phyloP scores from a whole-genome alignment of 257 asterid genomes.

The Scutellaria galericulata region DNA sequence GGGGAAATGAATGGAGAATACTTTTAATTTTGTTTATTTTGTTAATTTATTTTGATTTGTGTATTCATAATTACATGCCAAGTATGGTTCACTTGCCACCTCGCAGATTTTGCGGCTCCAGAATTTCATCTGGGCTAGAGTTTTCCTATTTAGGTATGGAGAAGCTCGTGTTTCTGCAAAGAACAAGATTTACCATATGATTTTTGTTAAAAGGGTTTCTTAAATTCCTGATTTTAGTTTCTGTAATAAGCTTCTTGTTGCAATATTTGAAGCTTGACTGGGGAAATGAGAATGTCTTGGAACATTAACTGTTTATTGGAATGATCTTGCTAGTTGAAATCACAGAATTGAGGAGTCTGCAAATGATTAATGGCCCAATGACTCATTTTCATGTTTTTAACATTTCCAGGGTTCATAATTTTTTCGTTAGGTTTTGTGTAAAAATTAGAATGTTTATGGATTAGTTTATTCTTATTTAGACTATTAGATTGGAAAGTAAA shows the following conservation, averaged over 20 bases:
- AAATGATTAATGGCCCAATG: not conserved
- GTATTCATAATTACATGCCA: too few relatives aligned
- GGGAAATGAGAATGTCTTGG: not conserved
- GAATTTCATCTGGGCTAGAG: not conserved
- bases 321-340: not conserved
- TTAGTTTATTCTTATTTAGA: slow-evolving; percentile 1
- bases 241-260: not conserved
- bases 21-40: not conserved
- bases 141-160: slow-evolving; percentile 6
- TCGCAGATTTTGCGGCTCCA: not conserved
- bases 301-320: not conserved
- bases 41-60: not conserved
- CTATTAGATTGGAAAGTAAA: too few relatives aligned
- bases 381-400: not conserved
- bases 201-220: not conserved
- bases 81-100: not conserved
- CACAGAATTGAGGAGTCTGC: not conserved
- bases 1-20: not conserved
- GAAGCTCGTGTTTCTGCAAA: not conserved
- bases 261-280: not conserved
- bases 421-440: not conserved
- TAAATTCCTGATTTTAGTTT: not conserved
- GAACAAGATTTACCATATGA: not conserved
- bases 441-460: not conserved
- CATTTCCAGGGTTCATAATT: not conserved